Conservation (phyloP, 2,329 filamentous ascomycete species). For the Leptographium galeiforme region DNA sequence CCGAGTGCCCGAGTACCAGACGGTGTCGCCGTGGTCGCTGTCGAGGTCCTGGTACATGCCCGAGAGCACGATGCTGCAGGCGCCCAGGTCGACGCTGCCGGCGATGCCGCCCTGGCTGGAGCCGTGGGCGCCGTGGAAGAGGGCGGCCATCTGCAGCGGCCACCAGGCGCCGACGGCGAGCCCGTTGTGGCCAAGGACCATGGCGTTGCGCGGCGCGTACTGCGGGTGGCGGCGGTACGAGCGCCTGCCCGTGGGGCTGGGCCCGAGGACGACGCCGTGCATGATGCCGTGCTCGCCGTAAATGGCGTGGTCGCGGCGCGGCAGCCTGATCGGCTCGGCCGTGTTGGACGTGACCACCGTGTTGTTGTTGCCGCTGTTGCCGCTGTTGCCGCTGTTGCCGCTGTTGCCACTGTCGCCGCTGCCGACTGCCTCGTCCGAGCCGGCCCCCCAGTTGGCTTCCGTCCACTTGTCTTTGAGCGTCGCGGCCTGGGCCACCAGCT, state of each 20-base stretch:
- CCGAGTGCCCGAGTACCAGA: conserved; percentile 17
- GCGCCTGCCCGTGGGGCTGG: not conserved
- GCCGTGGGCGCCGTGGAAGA: conserved; percentile 42
- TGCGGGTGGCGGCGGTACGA: conserved; percentile 12
- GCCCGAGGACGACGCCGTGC: conserved; percentile 14
- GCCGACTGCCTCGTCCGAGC: too few species aligned
- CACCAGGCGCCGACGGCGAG: conserved; percentile 33
- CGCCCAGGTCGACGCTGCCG: conserved; percentile 29
- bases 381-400: not conserved
- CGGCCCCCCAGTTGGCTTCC: conserved; percentile 5
- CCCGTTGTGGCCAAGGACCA: conserved; percentile 19
- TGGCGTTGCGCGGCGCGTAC: conserved; percentile 8
- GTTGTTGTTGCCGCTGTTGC: too few species aligned
- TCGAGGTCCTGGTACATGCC: conserved; percentile 14
- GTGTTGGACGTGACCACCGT: too few species aligned
- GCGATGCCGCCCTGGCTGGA: conserved; percentile 34
- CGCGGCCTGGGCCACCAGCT: not conserved
- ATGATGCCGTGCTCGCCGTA: conserved; percentile 19
- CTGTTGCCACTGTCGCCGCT: not conserved
- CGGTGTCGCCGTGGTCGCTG: conserved; percentile 12
- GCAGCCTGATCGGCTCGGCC: too few species aligned
- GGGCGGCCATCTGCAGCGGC: conserved; percentile 34
- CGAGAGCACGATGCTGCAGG: conserved; percentile 38
- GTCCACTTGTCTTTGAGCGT: conserved; percentile 3
- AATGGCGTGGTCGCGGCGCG: conserved; percentile 14